Base-by-base conservation (phyloP, 139 green algal species). In the Limnomonas spitsbergensis region DNA sequence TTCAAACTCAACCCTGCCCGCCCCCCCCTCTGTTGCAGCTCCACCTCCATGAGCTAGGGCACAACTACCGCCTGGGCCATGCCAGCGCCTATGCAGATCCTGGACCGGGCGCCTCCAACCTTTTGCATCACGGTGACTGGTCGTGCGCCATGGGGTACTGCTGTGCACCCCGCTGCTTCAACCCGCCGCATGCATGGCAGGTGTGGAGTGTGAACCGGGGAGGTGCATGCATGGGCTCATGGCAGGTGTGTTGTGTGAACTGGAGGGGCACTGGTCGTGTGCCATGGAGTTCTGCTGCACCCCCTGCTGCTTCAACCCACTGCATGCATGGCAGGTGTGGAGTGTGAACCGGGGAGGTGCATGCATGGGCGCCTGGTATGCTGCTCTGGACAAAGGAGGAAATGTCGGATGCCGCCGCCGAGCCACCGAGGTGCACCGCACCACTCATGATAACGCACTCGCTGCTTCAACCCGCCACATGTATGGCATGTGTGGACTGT, bases 21-120 rank as follows among this genome's bases (percentile, higher is more conserved):
- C n/a, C n/a, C n/a, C n/a, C n/a, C n/a, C n/a, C n/a, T n/a, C n/a
- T n/a, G n/a, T n/a, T n/a, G n/a, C 82, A 87, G 82, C 76, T 83
- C 20, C 81, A 86, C 56, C 40, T 86, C 38, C 82, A 86, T 66
- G 82, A 86, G 78, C 79, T 86, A 1, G 82, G 73, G 0, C 82
- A 86, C 73, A 86, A 86, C 73, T 86, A 83, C 40, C 69, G 67
- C 35, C 68, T 86, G 14, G 66, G 78, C 38, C 82, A 86, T 66
- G 80, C 73, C 20, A n/a, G 4, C 4, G 36, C 68, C 3, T 74
- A 70, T 32, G 56, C 56, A 9, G 47, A 61, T 61, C 47, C 47
- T 61, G 56, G 56, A 9, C 56, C 56, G 7, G 56, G 56, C 27
- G 39, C 70, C 26, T 37, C 39, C 70, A 61, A 71, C 73, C 42